Evolutionary conservation across 768 basidiomycete genomes (phyloP), one percentile per base, ranked within the genome.

Genomic region (Neoboletus magnificus): DNA sequence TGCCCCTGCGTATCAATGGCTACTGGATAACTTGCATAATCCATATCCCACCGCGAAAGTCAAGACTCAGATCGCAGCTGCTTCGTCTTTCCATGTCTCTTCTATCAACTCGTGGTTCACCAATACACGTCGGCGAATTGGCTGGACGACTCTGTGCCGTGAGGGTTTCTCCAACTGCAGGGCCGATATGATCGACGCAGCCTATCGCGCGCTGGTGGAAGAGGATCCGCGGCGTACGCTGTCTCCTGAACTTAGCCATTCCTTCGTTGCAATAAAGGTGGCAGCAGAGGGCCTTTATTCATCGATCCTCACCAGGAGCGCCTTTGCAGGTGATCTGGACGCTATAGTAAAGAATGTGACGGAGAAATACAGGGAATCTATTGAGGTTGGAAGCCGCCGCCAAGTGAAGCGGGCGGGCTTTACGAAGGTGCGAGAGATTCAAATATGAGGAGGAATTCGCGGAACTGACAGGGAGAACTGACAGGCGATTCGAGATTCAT

Each of bases 81-180:
- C 64, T 0, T 69, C 60, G 33, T 25, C 57, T 59, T 11, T 22
- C 55, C 3, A 71, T 62, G 12, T 57, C 0, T 57, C 63, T 41
- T 71, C 73, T 0, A 49, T 84, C 41, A 75, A 76, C 37, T 58
- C 63, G 0, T 83, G 83, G 83, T 84, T 83, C 32, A 58, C 73
- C 20, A 75, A 77, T 9, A 71, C 67, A 1, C 75, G 82, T 1
- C 77, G 76, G 22, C 75, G 81, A 0, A 82, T 83, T 0, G 82
- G 82, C 0, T 84, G 82, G 83, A 82, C 76, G 11, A 15, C 51
- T 0, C 48, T 82, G 0, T 74, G 78, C 5, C 70, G 69, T 1
- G 60, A 65, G 3, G 29, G 25, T 33, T 71, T 75, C 20, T 52
- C 60, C 9, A 66, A 59, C 10, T 63, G 67, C 13, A 57, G 66